Base-by-base conservation (phyloP, 495 filamentous ascomycete species). In the Mytilinidion resinicola region DNA sequence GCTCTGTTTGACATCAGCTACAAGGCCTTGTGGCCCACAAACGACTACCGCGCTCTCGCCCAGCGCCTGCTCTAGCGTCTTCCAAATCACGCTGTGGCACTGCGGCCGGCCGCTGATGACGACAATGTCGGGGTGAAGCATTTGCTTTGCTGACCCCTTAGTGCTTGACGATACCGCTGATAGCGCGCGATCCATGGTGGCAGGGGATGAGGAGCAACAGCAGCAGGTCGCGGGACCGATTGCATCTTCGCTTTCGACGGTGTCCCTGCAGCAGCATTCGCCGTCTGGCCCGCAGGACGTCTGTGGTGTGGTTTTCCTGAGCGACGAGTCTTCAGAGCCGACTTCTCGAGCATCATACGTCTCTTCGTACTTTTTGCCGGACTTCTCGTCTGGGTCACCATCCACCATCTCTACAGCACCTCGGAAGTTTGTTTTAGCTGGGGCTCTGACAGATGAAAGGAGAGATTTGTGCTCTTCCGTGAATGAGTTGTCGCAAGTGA, bases 1-100 rank as follows among this genome's bases (percentile, higher is more conserved):
- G 50, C 76, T 83, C 33, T 80, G 82, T 39, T 89, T 77, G 1
- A 87, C 82, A 53, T 80, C 77, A 33, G 83, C 77, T 4, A 83
- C 81, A 53, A 96, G 64, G 0, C 83, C 83, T 21, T 72, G 72
- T 6, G 87, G 87, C 35, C 91, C 90, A 63, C 91, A 95, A 0
- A 89, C 89, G 0, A 89, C 86, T 0, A 96, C 87, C 0, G 85
- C 87, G 14, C 82, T 90, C 76, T 96, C 91, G 1, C 91, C 91
- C 15, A 78, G 76, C 0, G 90, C 89, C 15, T 78, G 79, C 72
- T 96, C 90, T 1, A 96, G 67, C 20, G 76, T 70, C 52, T 74
- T 76, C 30, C 75, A 73, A 33, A 87, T 77, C 50, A 86, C 72
- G 3, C 60, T 69, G 2, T 65, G 70, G 4, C 69, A 68, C 20